Conservation (phyloP, 164 flowering plant genomes). For the Aristolochia contorta region DNA sequence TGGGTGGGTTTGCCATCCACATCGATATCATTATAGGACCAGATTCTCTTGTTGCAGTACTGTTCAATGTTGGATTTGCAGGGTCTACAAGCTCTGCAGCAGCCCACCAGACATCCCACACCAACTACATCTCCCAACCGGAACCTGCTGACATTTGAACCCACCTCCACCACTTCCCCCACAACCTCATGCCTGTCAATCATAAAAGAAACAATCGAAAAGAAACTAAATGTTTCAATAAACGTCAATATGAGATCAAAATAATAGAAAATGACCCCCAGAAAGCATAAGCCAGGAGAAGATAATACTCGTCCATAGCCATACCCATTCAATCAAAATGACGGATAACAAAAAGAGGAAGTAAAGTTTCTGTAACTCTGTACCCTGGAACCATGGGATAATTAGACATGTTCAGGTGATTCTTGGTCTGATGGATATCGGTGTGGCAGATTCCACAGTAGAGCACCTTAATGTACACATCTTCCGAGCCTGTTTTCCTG, state of each 20-base stretch:
- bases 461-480: constrained; percentile 1
- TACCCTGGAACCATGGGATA: constrained; percentile 7
- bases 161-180: constrained; percentile 29
- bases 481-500: background rate
- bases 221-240: background rate
- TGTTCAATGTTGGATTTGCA: constrained; percentile 35
- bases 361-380: background rate
- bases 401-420: background rate
- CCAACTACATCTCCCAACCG: constrained; percentile 29
- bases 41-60: constrained; percentile 29
- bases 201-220: background rate
- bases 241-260: background rate
- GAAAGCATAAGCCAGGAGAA: background rate
- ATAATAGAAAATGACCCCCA: background rate
- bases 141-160: constrained; percentile 20
- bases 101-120: constrained; percentile 27
- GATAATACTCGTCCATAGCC: too few relatives aligned
- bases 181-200: constrained; percentile 28
- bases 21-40: constrained; percentile 21
- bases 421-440: background rate
- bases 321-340: too few relatives aligned
- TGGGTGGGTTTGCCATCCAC: constrained; percentile 31
- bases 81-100: constrained; percentile 31
- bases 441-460: constrained; percentile 6
- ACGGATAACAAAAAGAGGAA: background rate